A percentile compares a stretch with the other conserved stretches of the same genome.
Evolutionary conservation across 257 asterid species (phyloP).

Genomic region (Przewalskia tangutica): DNA sequence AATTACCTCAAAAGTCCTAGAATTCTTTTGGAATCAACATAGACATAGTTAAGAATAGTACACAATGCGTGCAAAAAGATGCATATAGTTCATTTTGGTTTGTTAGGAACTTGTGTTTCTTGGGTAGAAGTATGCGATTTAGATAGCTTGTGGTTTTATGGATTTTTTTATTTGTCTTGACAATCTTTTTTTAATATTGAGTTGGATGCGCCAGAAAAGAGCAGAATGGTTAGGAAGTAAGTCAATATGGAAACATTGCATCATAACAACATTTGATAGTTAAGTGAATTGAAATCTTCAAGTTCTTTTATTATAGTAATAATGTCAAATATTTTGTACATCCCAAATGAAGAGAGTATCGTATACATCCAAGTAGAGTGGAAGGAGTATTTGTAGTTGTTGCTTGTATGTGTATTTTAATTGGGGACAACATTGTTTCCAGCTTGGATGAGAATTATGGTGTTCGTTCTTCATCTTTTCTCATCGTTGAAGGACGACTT

Average conservation of each 20-base stretch:
- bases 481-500: not conserved
- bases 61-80: not conserved
- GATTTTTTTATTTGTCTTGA: not conserved
- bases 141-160: not conserved
- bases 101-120: not conserved
- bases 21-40: not conserved
- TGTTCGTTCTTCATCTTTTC: not conserved
- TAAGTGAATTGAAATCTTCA: not conserved
- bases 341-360: not conserved
- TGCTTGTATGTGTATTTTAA: not conserved
- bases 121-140: not conserved
- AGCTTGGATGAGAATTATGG: not conserved
- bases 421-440: not conserved
- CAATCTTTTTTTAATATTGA: not conserved
- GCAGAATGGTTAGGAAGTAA: not conserved
- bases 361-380: not conserved
- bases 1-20: not conserved
- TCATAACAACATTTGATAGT: not conserved
- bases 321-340: not conserved
- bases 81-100: not conserved
- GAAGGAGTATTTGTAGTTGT: too few relatives aligned
- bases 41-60: not conserved
- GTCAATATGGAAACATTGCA: not conserved
- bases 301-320: not conserved
- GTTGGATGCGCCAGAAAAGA: not conserved